Conservation (phyloP, 1,139 yeast genomes). For the Nakaseomyces bracarensis region DNA sequence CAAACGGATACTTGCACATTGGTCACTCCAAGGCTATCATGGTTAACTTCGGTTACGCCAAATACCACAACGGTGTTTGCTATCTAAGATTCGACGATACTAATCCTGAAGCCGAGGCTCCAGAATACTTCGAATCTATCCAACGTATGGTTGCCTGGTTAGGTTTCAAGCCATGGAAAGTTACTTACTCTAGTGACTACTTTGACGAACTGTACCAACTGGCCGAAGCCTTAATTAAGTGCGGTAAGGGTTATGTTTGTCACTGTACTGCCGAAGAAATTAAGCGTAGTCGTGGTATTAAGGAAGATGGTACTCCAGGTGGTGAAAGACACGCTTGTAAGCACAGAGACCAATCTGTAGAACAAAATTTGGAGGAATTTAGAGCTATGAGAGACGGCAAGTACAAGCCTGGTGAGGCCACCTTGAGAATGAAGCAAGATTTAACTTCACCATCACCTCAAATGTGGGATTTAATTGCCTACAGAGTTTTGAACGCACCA, state of each 20-base stretch:
- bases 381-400: conserved; percentile 86
- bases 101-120: conserved; percentile 98
- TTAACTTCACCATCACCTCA: conserved; percentile 89
- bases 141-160: conserved; percentile 83
- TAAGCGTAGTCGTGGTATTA: conserved; percentile 80
- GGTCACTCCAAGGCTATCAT: conserved; percentile 98
- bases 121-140: conserved; percentile 76
- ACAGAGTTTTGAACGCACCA: conserved; percentile 82
- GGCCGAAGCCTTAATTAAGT: conserved; percentile 68
- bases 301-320: conserved; percentile 86
- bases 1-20: conserved; percentile 91
- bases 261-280: conserved; percentile 91
- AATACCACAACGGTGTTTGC: conserved; percentile 75
- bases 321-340: conserved; percentile 81
- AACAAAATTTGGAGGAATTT: conserved; percentile 70
- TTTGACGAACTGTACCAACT: conserved; percentile 79
- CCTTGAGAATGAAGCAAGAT: conserved; percentile 95
- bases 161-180: conserved; percentile 86
- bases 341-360: conserved; percentile 62
- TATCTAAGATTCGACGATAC: conserved; percentile 95
- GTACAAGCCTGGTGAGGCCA: conserved; percentile 85
- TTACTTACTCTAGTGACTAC: conserved; percentile 94
- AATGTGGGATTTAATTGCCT: conserved; percentile 99
- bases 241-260: conserved; percentile 80
- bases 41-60: conserved; percentile 93